Evolutionary conservation across 108 stramenopile genomes (phyloP).

Genomic region (Nitzschia inconspicua): DNA sequence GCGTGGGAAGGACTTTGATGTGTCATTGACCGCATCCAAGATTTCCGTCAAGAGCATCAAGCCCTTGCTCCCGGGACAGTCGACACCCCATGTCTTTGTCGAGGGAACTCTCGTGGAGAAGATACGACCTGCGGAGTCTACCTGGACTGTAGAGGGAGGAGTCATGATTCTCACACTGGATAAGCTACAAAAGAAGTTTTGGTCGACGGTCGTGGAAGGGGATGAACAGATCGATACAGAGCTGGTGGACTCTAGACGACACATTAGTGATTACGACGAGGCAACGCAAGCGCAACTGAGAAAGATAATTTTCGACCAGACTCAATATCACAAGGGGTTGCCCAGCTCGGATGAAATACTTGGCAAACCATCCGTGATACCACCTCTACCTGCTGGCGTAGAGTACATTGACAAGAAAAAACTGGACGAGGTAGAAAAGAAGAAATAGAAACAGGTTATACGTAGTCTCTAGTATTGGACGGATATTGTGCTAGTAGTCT

Average conservation of each 20-base stretch:
- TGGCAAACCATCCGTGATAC: constrained; percentile 25
- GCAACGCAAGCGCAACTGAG: constrained; percentile 76
- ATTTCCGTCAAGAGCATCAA: constrained; percentile 57
- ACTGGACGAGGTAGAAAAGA: constrained; percentile 35
- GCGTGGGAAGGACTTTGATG: constrained; percentile 67
- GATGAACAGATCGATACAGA: constrained; percentile 73
- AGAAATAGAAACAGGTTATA: too few relatives aligned
- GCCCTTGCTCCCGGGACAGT: constrained; percentile 16
- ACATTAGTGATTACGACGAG: constrained; percentile 75
- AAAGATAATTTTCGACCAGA: constrained; percentile 79
- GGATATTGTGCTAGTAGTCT: too few relatives aligned
- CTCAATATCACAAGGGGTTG: constrained; percentile 58
- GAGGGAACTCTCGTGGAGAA: constrained; percentile 55
- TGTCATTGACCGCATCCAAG: constrained; percentile 45
- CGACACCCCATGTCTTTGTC: constrained; percentile 28
- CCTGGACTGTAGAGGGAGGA: constrained; percentile 75
- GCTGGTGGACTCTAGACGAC: constrained; percentile 71
- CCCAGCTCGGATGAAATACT: constrained; percentile 56
- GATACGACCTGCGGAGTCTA: constrained; percentile 64
- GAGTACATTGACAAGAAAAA: constrained; percentile 70
- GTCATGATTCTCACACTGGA: constrained; percentile 57
- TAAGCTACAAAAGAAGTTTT: constrained; percentile 71
- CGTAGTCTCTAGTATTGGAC: too few relatives aligned
- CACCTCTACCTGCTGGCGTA: constrained; percentile 64
- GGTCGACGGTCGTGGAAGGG: constrained; percentile 52